These are phyloP conservation scores for Sodiomyces alkalinus DNA, from an alignment of 2,329 filamentous ascomycete species.

Conservation along the genomic window DNA sequence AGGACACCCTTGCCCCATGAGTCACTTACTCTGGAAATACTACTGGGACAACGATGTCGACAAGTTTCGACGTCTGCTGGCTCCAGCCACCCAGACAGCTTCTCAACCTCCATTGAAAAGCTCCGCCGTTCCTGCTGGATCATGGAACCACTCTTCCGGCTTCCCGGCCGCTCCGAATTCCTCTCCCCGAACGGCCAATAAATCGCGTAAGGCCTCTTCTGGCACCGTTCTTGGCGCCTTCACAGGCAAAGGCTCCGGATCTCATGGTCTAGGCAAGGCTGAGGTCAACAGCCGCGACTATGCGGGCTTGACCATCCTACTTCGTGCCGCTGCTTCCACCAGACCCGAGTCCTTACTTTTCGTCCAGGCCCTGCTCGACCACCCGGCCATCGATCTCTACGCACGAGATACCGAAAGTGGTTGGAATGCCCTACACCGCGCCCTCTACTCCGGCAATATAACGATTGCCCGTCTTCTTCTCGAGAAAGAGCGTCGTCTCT, in stretches of 20 bases:
- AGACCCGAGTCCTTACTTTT: constrained; percentile 56
- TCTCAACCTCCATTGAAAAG: constrained; percentile 33
- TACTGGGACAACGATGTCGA: constrained; percentile 98
- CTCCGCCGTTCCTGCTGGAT: constrained; percentile 22
- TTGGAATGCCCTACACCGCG: constrained; percentile 88
- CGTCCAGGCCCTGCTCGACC: constrained; percentile 63
- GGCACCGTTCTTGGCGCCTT: constrained; percentile 28
- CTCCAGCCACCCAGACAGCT: constrained; percentile 43
- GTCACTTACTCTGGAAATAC: constrained; percentile 89
- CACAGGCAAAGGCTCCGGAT: constrained; percentile 27
- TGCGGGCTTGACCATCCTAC: constrained; percentile 65
- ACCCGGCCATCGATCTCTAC: constrained; percentile 75
- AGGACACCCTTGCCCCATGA: constrained; percentile 53
- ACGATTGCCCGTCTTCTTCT: constrained; percentile 72
- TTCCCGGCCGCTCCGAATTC: constrained; percentile 15
- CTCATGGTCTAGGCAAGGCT: constrained; percentile 28
- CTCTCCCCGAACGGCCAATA: constrained; percentile 32
- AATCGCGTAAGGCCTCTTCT: constrained; percentile 39
- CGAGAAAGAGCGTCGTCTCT: constrained; percentile 56
- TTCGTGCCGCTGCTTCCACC: constrained; percentile 68
- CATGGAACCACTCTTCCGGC: neutral
- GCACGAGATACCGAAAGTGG: constrained; percentile 80
- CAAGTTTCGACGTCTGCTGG: constrained; percentile 77
- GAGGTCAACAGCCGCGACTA: constrained; percentile 80
- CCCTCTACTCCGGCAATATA: constrained; percentile 79